Evolutionary conservation across 2,329 filamentous ascomycete species (phyloP).

Genomic region (Rhinocladiella similis): DNA sequence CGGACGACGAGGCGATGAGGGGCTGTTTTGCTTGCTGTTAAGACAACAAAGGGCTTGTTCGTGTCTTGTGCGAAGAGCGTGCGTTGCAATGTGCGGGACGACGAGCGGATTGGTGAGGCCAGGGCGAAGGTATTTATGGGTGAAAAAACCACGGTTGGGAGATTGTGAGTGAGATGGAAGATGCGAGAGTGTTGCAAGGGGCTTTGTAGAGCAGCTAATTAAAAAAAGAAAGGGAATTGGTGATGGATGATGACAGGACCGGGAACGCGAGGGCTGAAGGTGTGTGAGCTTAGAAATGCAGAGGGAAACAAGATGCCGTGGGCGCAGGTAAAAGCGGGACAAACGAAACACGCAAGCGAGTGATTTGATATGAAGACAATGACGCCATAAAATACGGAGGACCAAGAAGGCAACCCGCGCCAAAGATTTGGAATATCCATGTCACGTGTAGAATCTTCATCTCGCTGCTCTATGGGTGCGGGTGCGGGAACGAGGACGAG

Average conservation of each 20-base stretch:
- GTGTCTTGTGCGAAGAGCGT: conserved; percentile 9
- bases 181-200: conserved; percentile 20
- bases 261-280: background rate
- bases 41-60: too few relatives aligned
- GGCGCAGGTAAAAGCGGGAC: background rate
- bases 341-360: background rate
- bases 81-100: conserved; percentile 20
- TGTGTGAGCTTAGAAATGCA: conserved; percentile 16
- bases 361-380: too few relatives aligned
- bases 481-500: too few relatives aligned
- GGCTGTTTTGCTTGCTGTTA: too few relatives aligned
- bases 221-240: background rate
- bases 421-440: background rate
- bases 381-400: too few relatives aligned
- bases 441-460: background rate
- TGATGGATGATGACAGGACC: conserved; percentile 13
- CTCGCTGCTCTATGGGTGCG: background rate
- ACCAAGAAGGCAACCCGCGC: too few relatives aligned
- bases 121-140: conserved; percentile 33
- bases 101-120: conserved; percentile 26
- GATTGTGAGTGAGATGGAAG: conserved; percentile 1
- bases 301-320: background rate
- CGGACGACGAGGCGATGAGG: conserved; percentile 5
- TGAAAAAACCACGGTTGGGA: background rate
- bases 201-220: background rate